Percentiles rank a stretch among this genome's conserved stretches.
Evolutionary conservation across 2,329 filamentous ascomycete species (phyloP).

Genomic region (Blastomyces emzantsi): DNA sequence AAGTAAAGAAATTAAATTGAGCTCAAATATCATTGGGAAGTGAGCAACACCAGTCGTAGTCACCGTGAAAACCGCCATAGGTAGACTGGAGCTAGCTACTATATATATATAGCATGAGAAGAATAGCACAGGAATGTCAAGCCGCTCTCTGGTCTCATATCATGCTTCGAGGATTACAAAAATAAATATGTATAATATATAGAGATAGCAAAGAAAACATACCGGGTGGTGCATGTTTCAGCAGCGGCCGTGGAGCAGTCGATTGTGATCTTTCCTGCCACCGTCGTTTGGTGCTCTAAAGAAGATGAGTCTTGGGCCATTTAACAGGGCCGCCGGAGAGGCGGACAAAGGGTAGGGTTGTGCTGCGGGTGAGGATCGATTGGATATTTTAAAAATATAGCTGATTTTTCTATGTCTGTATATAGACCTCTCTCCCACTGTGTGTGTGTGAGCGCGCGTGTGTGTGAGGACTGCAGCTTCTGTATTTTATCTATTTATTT

Average conservation of each 20-base stretch:
- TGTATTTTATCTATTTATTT: neutral
- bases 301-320: constrained; percentile 3
- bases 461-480: neutral
- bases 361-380: neutral
- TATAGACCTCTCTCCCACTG: neutral
- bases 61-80: neutral
- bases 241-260: constrained; percentile 1
- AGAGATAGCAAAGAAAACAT: neutral
- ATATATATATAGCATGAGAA: neutral
- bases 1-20: neutral
- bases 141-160: neutral
- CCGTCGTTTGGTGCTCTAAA: constrained; percentile 3
- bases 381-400: neutral
- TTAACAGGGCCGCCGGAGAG: neutral
- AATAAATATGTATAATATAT: neutral
- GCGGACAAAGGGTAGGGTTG: neutral
- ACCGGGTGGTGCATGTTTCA: constrained; percentile 3
- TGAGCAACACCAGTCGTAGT: neutral
- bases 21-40: neutral
- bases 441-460: neutral
- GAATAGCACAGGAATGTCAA: neutral
- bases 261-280: neutral
- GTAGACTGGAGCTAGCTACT: neutral
- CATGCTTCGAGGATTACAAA: neutral
- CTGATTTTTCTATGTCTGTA: neutral